phyloP scores from a whole-genome alignment of 306 rosid species.

The Abrus pulchellus region DNA sequence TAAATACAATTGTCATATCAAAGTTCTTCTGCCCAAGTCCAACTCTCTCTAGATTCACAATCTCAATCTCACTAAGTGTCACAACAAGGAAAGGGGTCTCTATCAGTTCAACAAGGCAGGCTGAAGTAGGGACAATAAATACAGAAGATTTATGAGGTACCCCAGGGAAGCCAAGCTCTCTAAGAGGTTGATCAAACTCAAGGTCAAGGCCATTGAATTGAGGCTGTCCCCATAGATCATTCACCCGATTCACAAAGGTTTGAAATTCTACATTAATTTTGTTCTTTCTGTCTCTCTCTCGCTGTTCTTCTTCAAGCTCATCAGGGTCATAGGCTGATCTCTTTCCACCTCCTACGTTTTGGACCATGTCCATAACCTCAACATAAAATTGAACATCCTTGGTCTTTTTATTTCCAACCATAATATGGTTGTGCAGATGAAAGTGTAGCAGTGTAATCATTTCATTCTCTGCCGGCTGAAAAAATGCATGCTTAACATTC shows the following conservation, averaged over 20 bases:
- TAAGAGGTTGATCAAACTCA: slow-evolving; percentile 95
- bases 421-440: slow-evolving; percentile 92
- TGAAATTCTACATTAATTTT: slow-evolving; percentile 88
- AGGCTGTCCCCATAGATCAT: slow-evolving; percentile 95
- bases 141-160: slow-evolving; percentile 93
- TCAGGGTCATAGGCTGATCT: slow-evolving; percentile 96
- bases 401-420: slow-evolving; percentile 97
- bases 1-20: slow-evolving; percentile 90
- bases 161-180: slow-evolving; percentile 98
- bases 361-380: slow-evolving; percentile 97
- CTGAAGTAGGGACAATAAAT: slow-evolving; percentile 88
- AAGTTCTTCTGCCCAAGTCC: slow-evolving; percentile 99
- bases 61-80: slow-evolving; percentile 89
- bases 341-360: slow-evolving; percentile 86
- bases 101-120: slow-evolving; percentile 91
- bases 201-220: slow-evolving; percentile 84
- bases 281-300: slow-evolving; percentile 95
- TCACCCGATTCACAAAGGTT: slow-evolving; percentile 86
- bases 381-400: slow-evolving; percentile 92
- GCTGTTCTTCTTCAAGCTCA: slow-evolving; percentile 96
- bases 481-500: slow-evolving; percentile 90
- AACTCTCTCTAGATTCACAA: slow-evolving; percentile 94
- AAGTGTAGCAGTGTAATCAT: slow-evolving; percentile 96
- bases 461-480: slow-evolving; percentile 98
- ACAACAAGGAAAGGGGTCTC: slow-evolving; percentile 93